Conservation (phyloP, 2,329 filamentous ascomycete species). For the Shiraia bambusicola region DNA sequence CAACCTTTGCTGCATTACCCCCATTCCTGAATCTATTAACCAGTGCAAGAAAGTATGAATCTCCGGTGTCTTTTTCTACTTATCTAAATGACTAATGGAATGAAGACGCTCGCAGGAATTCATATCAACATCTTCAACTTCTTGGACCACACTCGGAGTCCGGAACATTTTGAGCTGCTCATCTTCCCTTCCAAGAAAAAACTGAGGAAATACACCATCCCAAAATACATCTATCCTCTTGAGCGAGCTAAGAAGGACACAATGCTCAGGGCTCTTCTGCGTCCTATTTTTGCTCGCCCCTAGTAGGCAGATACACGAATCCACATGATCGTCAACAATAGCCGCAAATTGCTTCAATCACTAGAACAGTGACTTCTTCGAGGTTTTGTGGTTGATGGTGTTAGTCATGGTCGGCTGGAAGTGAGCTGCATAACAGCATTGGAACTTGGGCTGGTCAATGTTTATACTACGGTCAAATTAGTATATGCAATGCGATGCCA, state of each 20-base stretch:
- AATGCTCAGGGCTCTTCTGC: slow-evolving; percentile 16
- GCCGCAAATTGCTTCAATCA: no score
- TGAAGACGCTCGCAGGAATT: slow-evolving; percentile 9
- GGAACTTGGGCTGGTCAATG: no score
- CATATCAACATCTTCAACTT: slow-evolving; percentile 19
- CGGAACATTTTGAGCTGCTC: background rate
- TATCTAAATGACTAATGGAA: background rate
- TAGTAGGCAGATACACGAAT: no score
- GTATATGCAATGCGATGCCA: no score
- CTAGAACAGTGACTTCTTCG: no score
- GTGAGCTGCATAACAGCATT: no score
- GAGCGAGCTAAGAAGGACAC: slow-evolving; percentile 13
- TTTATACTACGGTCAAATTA: no score
- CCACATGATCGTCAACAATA: no score
- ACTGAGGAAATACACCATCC: slow-evolving; percentile 11
- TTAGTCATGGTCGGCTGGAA: no score
- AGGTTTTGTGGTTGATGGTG: no score
- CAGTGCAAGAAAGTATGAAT: slow-evolving; percentile 27
- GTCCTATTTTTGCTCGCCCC: background rate
- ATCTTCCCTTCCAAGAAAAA: slow-evolving; percentile 3
- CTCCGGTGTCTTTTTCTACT: background rate
- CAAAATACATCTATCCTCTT: slow-evolving; percentile 6
- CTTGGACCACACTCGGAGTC: slow-evolving; percentile 14
- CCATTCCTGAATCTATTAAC: slow-evolving; percentile 17
- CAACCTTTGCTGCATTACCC: slow-evolving; percentile 13